Evolutionary conservation across 148 eudicot species (phyloP), one percentile per base, ranked within the genome.

Genomic region (Beta vulgaris): DNA sequence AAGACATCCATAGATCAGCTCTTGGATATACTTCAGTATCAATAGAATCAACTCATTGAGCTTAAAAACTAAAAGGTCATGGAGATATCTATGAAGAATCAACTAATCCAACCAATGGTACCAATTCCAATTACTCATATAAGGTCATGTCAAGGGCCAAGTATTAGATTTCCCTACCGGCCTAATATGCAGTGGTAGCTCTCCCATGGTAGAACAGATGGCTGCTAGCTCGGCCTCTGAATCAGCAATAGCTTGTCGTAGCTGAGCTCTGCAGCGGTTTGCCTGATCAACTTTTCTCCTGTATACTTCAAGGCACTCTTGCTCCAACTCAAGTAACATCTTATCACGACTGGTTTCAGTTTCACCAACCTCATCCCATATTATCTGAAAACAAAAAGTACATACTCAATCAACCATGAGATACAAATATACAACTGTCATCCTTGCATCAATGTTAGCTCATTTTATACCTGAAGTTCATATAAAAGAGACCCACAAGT

Each of bases 311-410:
- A 88, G 81, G 73, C 91, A 88, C 74, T 88, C 89, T 59, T 77
- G 85, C 75, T 88, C 91, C 46, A 88, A 85, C 86, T 88, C 88
- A 55, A 80, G 80, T 69, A 88, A 67, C 87, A 84, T 84, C 75
- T 77, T 86, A 69, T 88, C 91, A 46, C 86, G 83, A 5, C 85
- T 84, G 2, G 75, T 44, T 74, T 86, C 91, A 23, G 84, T 23
- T 71, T 88, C 91, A 18, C 91, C 91, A 28, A 88, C 86, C 65
- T 88, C 91, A 81, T 88, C 89, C 91, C 91, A 88, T 74, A 86
- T 88, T 71, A 84, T 81, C 91, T 88, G 62, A 44, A 70, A 58
- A 76, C 2, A 58, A 21, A 16, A 44, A 8, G 43, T 71, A 62
- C 51, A 42, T 26, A 70, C 14, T 81, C 19, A 53, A 72, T 34